Evolutionary conservation across 2,329 filamentous ascomycete genomes (phyloP).

Genomic region (Neocatenulostroma microsporum): DNA sequence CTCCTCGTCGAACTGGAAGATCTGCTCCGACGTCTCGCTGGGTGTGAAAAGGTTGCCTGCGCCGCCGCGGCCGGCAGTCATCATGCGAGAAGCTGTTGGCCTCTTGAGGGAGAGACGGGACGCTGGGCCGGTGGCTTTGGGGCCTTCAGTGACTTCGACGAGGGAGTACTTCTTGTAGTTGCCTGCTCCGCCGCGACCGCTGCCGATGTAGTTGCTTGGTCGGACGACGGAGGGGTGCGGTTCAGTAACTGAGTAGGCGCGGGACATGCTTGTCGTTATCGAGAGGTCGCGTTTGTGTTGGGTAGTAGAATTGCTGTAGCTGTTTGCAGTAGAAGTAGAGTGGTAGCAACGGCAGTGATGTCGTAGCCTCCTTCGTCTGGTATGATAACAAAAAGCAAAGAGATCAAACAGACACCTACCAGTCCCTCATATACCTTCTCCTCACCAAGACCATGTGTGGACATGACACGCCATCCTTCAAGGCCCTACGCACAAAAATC

Average conservation of each 20-base stretch:
- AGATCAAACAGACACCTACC: no score
- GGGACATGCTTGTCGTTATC: constrained; percentile 30
- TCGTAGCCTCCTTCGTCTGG: no score
- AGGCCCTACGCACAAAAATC: no score
- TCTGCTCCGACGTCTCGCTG: constrained; percentile 44
- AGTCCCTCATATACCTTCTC: no score
- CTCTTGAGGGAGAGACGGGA: constrained; percentile 43
- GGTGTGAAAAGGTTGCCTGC: constrained; percentile 50
- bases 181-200: constrained; percentile 52
- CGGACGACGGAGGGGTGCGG: constrained; percentile 53
- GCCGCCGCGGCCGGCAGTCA: constrained; percentile 50
- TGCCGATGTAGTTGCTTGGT: constrained; percentile 39
- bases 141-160: constrained; percentile 45
- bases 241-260: constrained; percentile 50
- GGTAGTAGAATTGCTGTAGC: no score
- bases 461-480: no score
- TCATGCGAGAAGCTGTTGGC: constrained; percentile 43
- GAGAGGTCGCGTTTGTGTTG: no score
- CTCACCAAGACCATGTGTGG: no score
- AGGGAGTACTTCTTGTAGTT: constrained; percentile 50
- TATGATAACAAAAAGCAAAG: no score
- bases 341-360: no score
- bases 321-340: no score
- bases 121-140: constrained; percentile 40
- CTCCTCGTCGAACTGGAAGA: constrained; percentile 63